A percentile compares a stretch with the other conserved stretches of the same genome.
phyloP scores from a whole-genome alignment of 345 rosid genomes.

The Populus alba region DNA sequence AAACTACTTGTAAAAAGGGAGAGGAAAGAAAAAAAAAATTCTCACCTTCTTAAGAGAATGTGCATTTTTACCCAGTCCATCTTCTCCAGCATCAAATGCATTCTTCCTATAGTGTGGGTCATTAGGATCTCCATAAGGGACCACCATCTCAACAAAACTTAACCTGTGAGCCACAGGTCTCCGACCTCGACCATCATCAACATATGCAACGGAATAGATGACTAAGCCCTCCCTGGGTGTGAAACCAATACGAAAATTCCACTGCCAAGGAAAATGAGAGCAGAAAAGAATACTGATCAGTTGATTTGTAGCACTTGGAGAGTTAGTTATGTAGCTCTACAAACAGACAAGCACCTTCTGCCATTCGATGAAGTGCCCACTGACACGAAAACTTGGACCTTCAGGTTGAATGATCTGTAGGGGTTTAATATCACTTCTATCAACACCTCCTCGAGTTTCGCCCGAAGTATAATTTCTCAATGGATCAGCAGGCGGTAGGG shows the following conservation, averaged over 20 bases:
- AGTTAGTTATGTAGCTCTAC: background rate
- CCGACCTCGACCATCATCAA: conserved; percentile 87
- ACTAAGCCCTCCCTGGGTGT: conserved; percentile 87
- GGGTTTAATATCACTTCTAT: conserved; percentile 91
- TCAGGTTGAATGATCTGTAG: conserved; percentile 83
- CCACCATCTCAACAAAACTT: conserved; percentile 96
- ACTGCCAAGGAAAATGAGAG: conserved; percentile 47
- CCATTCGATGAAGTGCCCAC: conserved; percentile 83
- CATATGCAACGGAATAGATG: conserved; percentile 81
- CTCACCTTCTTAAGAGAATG: conserved; percentile 84
- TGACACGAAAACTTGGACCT: conserved; percentile 94
- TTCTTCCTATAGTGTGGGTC: conserved; percentile 92
- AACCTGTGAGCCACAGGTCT: conserved; percentile 88
- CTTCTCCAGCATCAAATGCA: conserved; percentile 98
- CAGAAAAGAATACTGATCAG: background rate
- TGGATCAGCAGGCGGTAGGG: conserved; percentile 88
- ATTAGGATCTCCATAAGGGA: conserved; percentile 94
- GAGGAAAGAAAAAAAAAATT: background rate
- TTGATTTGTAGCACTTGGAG: conserved; percentile 1
- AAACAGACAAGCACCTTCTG: conserved; percentile 60
- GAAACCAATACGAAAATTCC: conserved; percentile 95
- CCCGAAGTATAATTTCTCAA: conserved; percentile 85
- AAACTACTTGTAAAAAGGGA: background rate
- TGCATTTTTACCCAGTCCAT: conserved; percentile 90
- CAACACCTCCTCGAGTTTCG: conserved; percentile 94